phyloP scores from a whole-genome alignment of 768 basidiomycete genomes.

The Steccherinum ochraceum region DNA sequence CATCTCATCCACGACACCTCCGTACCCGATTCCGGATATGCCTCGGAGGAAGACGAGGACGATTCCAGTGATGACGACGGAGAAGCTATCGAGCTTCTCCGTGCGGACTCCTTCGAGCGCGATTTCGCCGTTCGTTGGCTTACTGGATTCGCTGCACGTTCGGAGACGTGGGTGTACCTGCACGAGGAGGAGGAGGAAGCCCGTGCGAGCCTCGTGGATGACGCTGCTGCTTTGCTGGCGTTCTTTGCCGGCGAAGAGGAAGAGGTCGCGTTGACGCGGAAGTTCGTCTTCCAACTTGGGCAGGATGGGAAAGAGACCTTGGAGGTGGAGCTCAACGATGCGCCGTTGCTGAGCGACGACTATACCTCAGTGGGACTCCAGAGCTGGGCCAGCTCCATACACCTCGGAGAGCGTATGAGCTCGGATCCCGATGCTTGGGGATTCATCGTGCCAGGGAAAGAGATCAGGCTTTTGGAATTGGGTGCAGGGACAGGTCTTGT shows the following conservation, averaged over 20 bases:
- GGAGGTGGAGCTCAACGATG: constrained; percentile 62
- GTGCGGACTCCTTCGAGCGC: constrained; percentile 61
- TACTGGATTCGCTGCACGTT: constrained; percentile 59
- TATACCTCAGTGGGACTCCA: constrained; percentile 80
- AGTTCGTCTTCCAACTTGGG: constrained; percentile 39
- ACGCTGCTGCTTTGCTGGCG: constrained; percentile 52
- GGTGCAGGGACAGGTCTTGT: constrained; percentile 82
- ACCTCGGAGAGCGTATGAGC: constrained; percentile 62
- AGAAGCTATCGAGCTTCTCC: constrained; percentile 28
- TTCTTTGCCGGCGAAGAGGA: constrained; percentile 39
- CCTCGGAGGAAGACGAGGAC: constrained; percentile 62
- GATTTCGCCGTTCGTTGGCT: constrained; percentile 69
- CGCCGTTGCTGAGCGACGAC: constrained; percentile 53
- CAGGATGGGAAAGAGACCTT: constrained; percentile 18
- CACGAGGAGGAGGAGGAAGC: constrained; percentile 32
- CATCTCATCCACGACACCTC: constrained; percentile 32
- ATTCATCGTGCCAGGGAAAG: constrained; percentile 11
- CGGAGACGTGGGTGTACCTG: constrained; percentile 42
- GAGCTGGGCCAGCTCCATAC: constrained; percentile 77
- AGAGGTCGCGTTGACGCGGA: constrained; percentile 40
- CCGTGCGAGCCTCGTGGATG: constrained; percentile 43
- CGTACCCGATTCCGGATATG: constrained; percentile 73
- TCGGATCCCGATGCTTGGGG: constrained; percentile 37
- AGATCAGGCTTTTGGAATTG: constrained; percentile 55
- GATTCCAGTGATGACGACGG: constrained; percentile 26